phyloP scores from a whole-genome alignment of 345 rosid species.

The Viola odorata region DNA sequence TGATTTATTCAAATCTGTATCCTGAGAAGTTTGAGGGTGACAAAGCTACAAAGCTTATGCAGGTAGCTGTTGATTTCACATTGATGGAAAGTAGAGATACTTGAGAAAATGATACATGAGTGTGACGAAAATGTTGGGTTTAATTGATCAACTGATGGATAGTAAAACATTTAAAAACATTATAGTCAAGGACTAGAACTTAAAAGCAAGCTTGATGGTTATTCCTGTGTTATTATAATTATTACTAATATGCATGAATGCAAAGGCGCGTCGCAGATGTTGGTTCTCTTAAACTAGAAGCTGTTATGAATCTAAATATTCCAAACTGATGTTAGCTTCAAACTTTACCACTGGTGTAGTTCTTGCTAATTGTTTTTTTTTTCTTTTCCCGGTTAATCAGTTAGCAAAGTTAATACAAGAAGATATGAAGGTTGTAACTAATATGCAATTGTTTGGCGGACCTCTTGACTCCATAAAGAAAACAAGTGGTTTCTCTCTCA shows the following conservation, averaged over 20 bases:
- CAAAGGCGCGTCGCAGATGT: too few relatives aligned
- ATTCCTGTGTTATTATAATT: background rate
- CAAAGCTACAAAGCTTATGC: slow-evolving; percentile 80
- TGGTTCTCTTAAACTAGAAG: too few relatives aligned
- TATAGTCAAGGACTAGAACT: background rate
- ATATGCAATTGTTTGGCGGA: slow-evolving; percentile 73
- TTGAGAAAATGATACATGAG: background rate
- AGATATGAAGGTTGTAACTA: slow-evolving; percentile 70
- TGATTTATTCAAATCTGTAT: slow-evolving; percentile 75
- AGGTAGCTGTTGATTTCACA: slow-evolving; percentile 45
- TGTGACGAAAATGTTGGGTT: background rate
- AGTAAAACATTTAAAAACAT: background rate
- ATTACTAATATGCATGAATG: too few relatives aligned
- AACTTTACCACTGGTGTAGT: too few relatives aligned
- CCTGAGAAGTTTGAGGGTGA: slow-evolving; percentile 97
- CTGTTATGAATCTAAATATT: too few relatives aligned
- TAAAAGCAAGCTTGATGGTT: background rate
- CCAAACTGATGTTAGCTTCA: too few relatives aligned
- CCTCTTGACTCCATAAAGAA: slow-evolving; percentile 45
- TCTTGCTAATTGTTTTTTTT: background rate
- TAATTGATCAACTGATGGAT: background rate
- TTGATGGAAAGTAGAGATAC: background rate
- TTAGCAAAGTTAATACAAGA: slow-evolving; percentile 64
- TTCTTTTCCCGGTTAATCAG: slow-evolving; percentile 33
- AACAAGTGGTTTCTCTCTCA: slow-evolving; percentile 64